Conservation (phyloP, 805 yeast species). For the Candida mattraensis region DNA sequence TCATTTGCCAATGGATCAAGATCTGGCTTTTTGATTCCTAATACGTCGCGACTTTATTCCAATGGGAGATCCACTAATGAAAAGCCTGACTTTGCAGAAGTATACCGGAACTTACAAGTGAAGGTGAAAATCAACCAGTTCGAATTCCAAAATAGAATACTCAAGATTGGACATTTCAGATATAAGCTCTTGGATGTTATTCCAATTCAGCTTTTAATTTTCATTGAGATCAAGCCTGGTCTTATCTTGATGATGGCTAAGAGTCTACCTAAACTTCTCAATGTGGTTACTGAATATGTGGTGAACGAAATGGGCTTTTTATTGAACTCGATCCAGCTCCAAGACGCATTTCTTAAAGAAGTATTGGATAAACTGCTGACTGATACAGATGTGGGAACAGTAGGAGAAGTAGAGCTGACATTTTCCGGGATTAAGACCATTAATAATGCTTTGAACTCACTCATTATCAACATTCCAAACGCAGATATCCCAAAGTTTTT, state of each 20-base stretch:
- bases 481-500: conserved; percentile 24
- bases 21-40: conserved; percentile 21
- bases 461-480: conserved; percentile 25
- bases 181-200: conserved; percentile 28
- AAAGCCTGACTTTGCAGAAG: conserved; percentile 23
- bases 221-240: conserved; percentile 27
- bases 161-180: conserved; percentile 30
- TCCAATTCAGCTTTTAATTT: conserved; percentile 29
- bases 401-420: conserved; percentile 22
- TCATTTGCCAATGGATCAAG: conserved; percentile 3
- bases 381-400: conserved; percentile 1
- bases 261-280: conserved; percentile 22
- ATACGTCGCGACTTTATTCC: conserved; percentile 22
- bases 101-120: conserved; percentile 22
- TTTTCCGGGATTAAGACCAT: conserved; percentile 19
- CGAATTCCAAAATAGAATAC: conserved; percentile 4
- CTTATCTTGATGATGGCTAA: conserved; percentile 20
- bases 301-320: conserved; percentile 26
- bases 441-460: conserved; percentile 22
- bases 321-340: conserved; percentile 15
- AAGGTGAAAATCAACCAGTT: conserved; percentile 26
- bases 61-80: conserved; percentile 24
- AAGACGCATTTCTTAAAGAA: conserved; percentile 15
- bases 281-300: conserved; percentile 21
- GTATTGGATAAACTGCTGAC: conserved; percentile 14